These are phyloP conservation scores for Craspedostauros australis DNA, from an alignment of 108 stramenopile genomes.

Conservation along the genomic window DNA sequence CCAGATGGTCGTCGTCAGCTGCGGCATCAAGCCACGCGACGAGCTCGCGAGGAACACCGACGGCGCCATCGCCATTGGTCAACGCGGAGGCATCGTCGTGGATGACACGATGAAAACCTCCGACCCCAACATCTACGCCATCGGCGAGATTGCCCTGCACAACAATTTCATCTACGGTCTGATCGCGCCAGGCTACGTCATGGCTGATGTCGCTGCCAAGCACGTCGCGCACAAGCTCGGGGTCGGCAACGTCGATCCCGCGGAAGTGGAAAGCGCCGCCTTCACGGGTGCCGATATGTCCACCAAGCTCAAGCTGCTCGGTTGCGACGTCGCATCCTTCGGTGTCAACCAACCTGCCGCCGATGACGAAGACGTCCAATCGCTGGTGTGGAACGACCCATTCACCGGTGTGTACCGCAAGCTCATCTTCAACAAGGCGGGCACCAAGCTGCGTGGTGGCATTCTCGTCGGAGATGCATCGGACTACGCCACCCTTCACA, in stretches of 20 bases:
- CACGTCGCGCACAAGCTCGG: conserved; percentile 60
- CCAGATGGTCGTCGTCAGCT: conserved; percentile 87
- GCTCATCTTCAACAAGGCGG: conserved; percentile 91
- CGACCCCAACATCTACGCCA: conserved; percentile 79
- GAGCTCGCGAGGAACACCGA: conserved; percentile 63
- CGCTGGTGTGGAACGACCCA: conserved; percentile 89
- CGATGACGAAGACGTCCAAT: conserved; percentile 73
- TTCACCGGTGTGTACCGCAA: conserved; percentile 85
- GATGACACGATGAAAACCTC: conserved; percentile 77
- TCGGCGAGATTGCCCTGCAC: conserved; percentile 89
- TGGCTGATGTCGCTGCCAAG: conserved; percentile 88
- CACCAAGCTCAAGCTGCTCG: conserved; percentile 93
- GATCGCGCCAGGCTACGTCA: conserved; percentile 86
- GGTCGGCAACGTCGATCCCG: conserved; percentile 17
- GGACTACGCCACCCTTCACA: conserved; percentile 81
- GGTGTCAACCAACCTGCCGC: conserved; percentile 82
- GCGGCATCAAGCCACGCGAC: conserved; percentile 92
- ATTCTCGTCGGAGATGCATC: conserved; percentile 90
- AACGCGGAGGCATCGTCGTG: conserved; percentile 88
- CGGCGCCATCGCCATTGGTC: conserved; percentile 65
- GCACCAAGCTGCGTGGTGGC: conserved; percentile 82
- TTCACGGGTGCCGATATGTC: conserved; percentile 91
- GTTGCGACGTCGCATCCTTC: conserved; percentile 93
- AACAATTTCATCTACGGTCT: conserved; percentile 92
- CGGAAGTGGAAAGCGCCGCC: conserved; percentile 37